phyloP scores from a whole-genome alignment of 305 asterid species.

The Vinca major region DNA sequence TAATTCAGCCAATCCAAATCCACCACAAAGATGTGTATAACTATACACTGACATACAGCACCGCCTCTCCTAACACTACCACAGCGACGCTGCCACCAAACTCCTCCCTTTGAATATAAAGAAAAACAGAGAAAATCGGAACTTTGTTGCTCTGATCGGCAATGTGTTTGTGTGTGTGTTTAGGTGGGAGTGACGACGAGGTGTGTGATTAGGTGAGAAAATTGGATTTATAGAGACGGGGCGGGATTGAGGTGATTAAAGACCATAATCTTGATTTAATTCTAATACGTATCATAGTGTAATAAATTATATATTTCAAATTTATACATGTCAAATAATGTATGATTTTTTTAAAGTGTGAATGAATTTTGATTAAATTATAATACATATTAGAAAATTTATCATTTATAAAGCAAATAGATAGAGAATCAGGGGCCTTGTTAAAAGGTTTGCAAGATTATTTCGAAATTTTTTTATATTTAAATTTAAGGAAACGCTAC shows the following conservation, averaged over 20 bases:
- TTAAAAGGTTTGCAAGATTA: conserved; percentile 5
- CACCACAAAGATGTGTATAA: conserved; percentile 38
- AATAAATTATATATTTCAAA: no score
- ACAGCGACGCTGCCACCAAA: conserved; percentile 16
- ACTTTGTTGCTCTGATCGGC: conserved; percentile 29
- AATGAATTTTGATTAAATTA: no score
- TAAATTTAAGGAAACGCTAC: no score
- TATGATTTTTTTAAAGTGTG: no score
- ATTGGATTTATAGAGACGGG: conserved; percentile 10
- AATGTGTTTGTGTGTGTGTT: conserved; percentile 15
- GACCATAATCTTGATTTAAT: no score
- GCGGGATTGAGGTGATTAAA: neutral
- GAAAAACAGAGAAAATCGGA: conserved; percentile 18
- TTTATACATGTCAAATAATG: no score
- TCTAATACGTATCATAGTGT: no score
- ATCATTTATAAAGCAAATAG: no score
- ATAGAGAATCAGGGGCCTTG: conserved; percentile 5
- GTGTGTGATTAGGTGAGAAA: conserved; percentile 4
- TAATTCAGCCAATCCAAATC: conserved; percentile 73
- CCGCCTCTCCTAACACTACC: conserved; percentile 27
- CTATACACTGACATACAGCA: conserved; percentile 94
- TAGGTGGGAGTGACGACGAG: no score
- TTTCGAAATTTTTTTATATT: neutral
- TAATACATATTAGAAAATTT: no score
- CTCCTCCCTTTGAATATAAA: conserved; percentile 5